A percentile compares a stretch with the other conserved stretches of the same genome.
Evolutionary conservation across 2,329 filamentous ascomycete species (phyloP).

Genomic region (Aspergillus flavus): DNA sequence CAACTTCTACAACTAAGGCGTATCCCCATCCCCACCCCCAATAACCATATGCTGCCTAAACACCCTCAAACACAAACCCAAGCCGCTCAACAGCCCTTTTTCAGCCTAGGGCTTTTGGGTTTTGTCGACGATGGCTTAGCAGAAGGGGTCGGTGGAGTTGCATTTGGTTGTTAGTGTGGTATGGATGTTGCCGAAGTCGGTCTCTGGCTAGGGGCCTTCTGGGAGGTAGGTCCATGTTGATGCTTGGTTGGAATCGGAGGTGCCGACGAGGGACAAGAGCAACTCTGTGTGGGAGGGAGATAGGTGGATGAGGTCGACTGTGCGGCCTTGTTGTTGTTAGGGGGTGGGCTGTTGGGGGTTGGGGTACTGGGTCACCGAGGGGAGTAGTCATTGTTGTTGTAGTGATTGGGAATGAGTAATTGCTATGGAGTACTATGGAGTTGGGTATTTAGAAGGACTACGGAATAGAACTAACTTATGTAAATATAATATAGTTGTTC

Average conservation of each 20-base stretch:
- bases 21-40: conserved; percentile 58
- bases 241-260: too few relatives aligned
- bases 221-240: neutral
- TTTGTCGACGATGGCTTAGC: neutral
- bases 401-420: too few relatives aligned
- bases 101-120: neutral
- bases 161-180: neutral
- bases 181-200: neutral
- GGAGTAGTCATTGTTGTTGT: too few relatives aligned
- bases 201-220: neutral
- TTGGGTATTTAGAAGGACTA: too few relatives aligned
- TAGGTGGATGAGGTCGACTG: neutral
- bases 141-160: neutral
- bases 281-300: neutral
- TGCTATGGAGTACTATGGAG: too few relatives aligned
- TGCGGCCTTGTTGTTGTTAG: too few relatives aligned
- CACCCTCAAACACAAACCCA: conserved; percentile 63
- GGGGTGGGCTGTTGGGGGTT: too few relatives aligned
- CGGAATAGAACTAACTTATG: too few relatives aligned
- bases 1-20: conserved; percentile 62
- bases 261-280: too few relatives aligned
- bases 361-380: too few relatives aligned
- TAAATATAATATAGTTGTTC: too few relatives aligned
- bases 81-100: conserved; percentile 58
- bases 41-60: conserved; percentile 65